Evolutionary conservation across 2,329 filamentous ascomycete genomes (phyloP).

Genomic region (Chalaropsis ovoidea): DNA sequence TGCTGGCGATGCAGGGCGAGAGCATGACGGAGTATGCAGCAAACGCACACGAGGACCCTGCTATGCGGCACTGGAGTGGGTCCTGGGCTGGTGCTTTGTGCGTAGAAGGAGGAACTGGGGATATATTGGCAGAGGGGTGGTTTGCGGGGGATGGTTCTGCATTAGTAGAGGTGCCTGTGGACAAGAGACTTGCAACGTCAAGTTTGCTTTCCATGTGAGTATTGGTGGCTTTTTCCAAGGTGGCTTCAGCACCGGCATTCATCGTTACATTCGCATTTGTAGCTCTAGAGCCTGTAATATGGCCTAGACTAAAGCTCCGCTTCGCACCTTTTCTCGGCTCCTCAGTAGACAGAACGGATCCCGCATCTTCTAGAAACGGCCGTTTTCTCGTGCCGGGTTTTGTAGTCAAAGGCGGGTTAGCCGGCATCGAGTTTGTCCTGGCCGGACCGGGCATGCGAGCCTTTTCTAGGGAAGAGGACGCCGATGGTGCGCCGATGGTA

Average conservation of each 20-base stretch:
- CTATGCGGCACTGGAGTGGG: constrained; percentile 31
- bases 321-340: neutral
- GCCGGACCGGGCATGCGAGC: no score
- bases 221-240: neutral
- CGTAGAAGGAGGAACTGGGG: neutral
- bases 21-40: constrained; percentile 35
- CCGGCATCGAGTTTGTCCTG: neutral
- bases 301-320: neutral
- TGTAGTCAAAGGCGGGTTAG: neutral
- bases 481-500: no score
- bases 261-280: neutral
- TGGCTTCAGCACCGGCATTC: neutral
- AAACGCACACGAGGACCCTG: constrained; percentile 34
- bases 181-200: no score
- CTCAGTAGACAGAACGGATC: neutral
- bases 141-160: no score
- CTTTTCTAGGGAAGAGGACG: no score
- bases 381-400: neutral
- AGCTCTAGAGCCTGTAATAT: neutral
- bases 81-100: neutral
- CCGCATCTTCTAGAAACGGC: neutral
- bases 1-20: constrained; percentile 35
- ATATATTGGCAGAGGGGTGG: no score
- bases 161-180: no score
- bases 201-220: no score